Percentiles rank a stretch among this genome's conserved stretches.
phyloP scores from a whole-genome alignment of 495 filamentous ascomycete genomes.

The Aspergillus campestris region DNA sequence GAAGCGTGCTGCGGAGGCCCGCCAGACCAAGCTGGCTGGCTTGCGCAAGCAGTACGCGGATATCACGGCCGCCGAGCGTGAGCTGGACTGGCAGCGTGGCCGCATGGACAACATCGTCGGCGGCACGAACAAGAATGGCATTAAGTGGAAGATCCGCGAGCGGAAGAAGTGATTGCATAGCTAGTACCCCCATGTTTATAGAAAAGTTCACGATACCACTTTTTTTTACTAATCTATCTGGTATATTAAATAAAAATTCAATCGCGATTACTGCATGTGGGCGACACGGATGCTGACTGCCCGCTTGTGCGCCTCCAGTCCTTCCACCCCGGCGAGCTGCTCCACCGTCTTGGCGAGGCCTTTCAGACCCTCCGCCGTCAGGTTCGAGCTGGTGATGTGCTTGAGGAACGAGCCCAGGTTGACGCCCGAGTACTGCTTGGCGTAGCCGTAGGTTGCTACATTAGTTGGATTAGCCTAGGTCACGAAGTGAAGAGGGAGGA shows the following conservation, averaged over 20 bases:
- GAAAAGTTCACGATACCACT: constrained; percentile 11
- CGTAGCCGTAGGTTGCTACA: constrained; percentile 90
- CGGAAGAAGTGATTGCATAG: constrained; percentile 46
- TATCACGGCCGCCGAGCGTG: constrained; percentile 62
- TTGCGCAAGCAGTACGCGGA: constrained; percentile 62
- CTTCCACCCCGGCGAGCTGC: constrained; percentile 88
- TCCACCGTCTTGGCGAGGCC: constrained; percentile 86
- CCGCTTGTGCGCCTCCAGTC: constrained; percentile 86
- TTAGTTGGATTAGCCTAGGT: constrained; percentile 10
- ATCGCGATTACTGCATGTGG: constrained; percentile 34
- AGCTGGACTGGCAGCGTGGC: constrained; percentile 69
- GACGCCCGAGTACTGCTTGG: constrained; percentile 95
- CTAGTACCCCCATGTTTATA: background rate
- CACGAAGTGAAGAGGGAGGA: background rate
- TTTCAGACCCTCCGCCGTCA: constrained; percentile 74
- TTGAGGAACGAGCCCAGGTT: constrained; percentile 93
- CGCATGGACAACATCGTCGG: constrained; percentile 75
- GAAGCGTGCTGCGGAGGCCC: constrained; percentile 40
- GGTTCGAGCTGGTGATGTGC: constrained; percentile 86
- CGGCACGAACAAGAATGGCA: constrained; percentile 70
- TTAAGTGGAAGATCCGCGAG: constrained; percentile 76
- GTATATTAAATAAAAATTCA: background rate
- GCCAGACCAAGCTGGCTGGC: constrained; percentile 48
- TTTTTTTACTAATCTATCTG: background rate
- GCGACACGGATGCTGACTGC: constrained; percentile 83